Percentiles rank a stretch among this genome's conserved stretches.
Conservation (phyloP, 1,284 basidiomycete genomes). For the Fomitopsis betulina region DNA sequence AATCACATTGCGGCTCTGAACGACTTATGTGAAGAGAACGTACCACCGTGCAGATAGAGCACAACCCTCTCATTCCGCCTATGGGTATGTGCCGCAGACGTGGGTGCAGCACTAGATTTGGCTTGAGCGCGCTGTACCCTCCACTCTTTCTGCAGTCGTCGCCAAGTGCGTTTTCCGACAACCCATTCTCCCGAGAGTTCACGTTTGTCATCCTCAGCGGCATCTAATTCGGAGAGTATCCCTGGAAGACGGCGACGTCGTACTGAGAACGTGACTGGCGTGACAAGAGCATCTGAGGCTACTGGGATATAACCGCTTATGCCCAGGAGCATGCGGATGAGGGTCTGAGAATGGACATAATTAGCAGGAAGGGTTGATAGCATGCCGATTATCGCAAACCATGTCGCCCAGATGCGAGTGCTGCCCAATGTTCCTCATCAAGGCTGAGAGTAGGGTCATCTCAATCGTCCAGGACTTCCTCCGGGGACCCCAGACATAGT, state of each 20-base stretch:
- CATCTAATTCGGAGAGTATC: slow-evolving; percentile 73
- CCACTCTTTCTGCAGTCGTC: slow-evolving; percentile 83
- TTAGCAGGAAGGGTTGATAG: not conserved
- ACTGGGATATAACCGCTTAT: slow-evolving; percentile 82
- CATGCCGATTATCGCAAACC: slow-evolving; percentile 31
- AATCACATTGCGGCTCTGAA: not conserved
- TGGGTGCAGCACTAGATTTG: slow-evolving; percentile 14
- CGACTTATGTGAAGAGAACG: slow-evolving; percentile 17
- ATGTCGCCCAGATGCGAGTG: slow-evolving; percentile 88
- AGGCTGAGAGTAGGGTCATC: slow-evolving; percentile 78
- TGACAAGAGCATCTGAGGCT: slow-evolving; percentile 92
- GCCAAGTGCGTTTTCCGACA: slow-evolving; percentile 89
- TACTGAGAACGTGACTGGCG: slow-evolving; percentile 91
- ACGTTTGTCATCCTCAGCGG: slow-evolving; percentile 66
- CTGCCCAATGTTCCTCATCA: slow-evolving; percentile 83
- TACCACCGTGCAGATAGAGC: slow-evolving; percentile 91
- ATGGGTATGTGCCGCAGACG: slow-evolving; percentile 17
- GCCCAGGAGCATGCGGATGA: slow-evolving; percentile 78
- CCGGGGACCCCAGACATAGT: slow-evolving; percentile 78
- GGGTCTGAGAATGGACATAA: slow-evolving; percentile 37
- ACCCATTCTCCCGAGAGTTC: slow-evolving; percentile 97
- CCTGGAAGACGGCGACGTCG: slow-evolving; percentile 70
- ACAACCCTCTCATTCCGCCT: slow-evolving; percentile 76
- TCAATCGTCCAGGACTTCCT: slow-evolving; percentile 87
- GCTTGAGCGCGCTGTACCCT: slow-evolving; percentile 31